Base-by-base conservation (phyloP, 2,329 filamentous ascomycete genomes). In the Pseudogymnoascus sp. region DNA sequence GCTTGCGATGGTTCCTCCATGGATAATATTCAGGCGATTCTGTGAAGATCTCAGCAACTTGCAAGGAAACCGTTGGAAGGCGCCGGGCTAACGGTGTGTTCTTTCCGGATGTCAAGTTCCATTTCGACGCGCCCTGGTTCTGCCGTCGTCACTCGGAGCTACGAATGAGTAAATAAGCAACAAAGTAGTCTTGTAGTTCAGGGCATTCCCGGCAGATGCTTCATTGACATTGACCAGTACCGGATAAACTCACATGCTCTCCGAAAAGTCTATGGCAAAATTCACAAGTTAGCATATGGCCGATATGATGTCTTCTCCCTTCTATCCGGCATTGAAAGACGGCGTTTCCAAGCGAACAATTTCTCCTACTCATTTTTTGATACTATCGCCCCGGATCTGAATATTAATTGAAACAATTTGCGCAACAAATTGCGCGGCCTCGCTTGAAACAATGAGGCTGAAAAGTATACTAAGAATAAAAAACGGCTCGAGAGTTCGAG, bases 1-100 rank as follows among this genome's bases (percentile, higher is more conserved):
- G 71, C 86, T 89, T 3, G 89, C 89, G 29, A 93, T 86, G 0
- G 89, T 90, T 3, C 89, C 89, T 15, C 89, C 89, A 69, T 93
- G 89, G 29, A 92, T 80, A 36, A 87, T 92, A 60, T 85, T 82
- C 0, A 93, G 78, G 1, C 89, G 86, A 70, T 93, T 93, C 87
- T 92, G 21, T 10, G 3, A 33, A 12, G 55, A 60, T 39, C 7
- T 55, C 29, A 39, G 25, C 10, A 6, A 58, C 62, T 58, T 59
- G 39, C 10, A 15, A 12, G 33, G 45, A 13, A n/a, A 12, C 6
- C 7, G 12, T 13, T 39, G 33, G n/a, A 15, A 13, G 18, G 21
- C n/a, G 15, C 15, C 9, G n/a, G 18, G 67, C 79, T 64, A 71
- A 90, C 88, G 0, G 88, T 92, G 69, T 92, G 89, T 64, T 91